Evolutionary conservation across 2,329 filamentous ascomycete genomes (phyloP), one percentile per base, ranked within the genome.

Genomic region (Talaromyces sp.): DNA sequence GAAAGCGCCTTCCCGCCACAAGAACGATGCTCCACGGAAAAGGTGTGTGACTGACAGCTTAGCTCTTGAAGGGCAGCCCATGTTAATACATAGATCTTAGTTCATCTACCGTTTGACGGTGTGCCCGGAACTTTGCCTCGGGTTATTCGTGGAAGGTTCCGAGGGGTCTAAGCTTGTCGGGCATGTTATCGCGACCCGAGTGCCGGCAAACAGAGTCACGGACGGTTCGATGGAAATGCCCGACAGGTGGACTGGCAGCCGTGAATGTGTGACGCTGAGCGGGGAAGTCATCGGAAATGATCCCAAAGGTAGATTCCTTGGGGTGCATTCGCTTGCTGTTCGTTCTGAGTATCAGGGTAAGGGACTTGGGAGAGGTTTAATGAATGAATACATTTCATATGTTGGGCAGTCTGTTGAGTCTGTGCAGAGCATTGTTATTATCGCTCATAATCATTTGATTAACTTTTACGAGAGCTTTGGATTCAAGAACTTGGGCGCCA

Each of bases 211-310:
- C 4, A 14, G 19, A 2, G 36, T 61, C 22, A 59, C 56, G 6
- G 58, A 61, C 11, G 52, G 52, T 17, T 59, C 58, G 16, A 59
- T 60, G 54, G 10, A n/a, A 2, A 57, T 60, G 56, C 58, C 58
- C 2, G 44, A 55, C 20, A 51, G 54, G n/a, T 61, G 56, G 58
- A 44, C 11, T 11, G 40, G 39, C 5, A 54, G 17, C 45, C 54
- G 13, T 5, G 17, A 20, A 3, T 16, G 10, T 4, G 37, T 40
- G 4, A 50, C 37, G 4, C 29, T 52, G 1, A 13, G 55, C 14
- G 54, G 44, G 2, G 24, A 55, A n/a, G 24, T 57, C 6, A 43
- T 61, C 1, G 58, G 58, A 5, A 60, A 61, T 40, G 54, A 61
- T 30, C 51, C 58, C 11, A 24, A 27, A 9, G 58, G 58, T 4